Percentiles rank a stretch among this genome's conserved stretches.
phyloP scores from a whole-genome alignment of 331 rosid genomes.

The Erythrophleum ivorense region DNA sequence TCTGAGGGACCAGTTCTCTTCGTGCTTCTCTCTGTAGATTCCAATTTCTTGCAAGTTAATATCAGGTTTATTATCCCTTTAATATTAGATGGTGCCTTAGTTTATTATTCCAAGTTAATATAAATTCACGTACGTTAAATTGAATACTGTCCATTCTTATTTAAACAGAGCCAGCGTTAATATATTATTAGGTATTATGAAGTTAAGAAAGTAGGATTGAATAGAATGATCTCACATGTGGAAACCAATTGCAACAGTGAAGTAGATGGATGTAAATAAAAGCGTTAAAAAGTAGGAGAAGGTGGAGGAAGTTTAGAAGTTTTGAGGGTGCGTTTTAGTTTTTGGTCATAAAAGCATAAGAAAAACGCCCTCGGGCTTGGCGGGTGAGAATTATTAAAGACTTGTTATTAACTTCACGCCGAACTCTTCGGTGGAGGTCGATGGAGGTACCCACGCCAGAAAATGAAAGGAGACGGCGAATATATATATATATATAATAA shows the following conservation, averaged over 20 bases:
- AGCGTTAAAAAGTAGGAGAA: not conserved
- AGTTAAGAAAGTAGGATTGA: too few relatives aligned
- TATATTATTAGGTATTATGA: too few relatives aligned
- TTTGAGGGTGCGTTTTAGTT: not conserved
- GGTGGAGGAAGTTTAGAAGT: not conserved
- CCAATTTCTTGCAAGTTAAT: not conserved
- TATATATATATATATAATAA: too few relatives aligned
- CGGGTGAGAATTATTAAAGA: not conserved
- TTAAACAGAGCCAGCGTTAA: too few relatives aligned
- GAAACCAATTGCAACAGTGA: not conserved
- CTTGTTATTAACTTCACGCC: not conserved
- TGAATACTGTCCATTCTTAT: too few relatives aligned
- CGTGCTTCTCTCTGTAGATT: constrained; percentile 19
- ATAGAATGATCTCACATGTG: not conserved
- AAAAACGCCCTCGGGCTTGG: not conserved
- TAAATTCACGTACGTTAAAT: not conserved
- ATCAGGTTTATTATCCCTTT: not conserved
- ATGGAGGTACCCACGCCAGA: not conserved
- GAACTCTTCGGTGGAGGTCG: not conserved
- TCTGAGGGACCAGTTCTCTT: too few relatives aligned
- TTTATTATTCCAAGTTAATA: not conserved
- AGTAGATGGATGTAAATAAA: not conserved
- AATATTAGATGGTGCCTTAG: not conserved
- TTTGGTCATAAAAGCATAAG: not conserved
- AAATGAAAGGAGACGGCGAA: not conserved